phyloP scores from a whole-genome alignment of 2,329 filamentous ascomycete genomes.

The Aspergillus sp. region DNA sequence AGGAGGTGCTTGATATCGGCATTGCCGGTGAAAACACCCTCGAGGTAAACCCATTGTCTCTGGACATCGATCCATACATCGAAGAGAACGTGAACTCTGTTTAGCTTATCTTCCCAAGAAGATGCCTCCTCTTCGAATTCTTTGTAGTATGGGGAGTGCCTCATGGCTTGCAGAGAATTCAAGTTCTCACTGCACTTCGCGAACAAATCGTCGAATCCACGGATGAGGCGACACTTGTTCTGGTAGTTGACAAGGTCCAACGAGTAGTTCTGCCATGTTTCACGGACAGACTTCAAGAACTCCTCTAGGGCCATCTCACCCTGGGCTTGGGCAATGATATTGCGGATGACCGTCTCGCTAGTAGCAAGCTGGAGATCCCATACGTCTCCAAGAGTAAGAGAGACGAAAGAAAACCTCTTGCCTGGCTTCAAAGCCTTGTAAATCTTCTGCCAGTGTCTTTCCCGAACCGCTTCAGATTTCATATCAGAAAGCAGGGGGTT shows the following conservation, averaged over 20 bases:
- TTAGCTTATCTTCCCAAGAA: constrained; percentile 96
- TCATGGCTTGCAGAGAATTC: constrained; percentile 97
- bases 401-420: constrained; percentile 88
- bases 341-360: constrained; percentile 80
- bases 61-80: constrained; percentile 99
- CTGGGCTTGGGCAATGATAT: constrained; percentile 92
- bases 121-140: constrained; percentile 98
- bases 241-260: constrained; percentile 96
- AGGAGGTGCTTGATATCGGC: constrained; percentile 97
- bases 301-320: constrained; percentile 98
- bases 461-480: constrained; percentile 93
- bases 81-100: constrained; percentile 93
- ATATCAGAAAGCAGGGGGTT: constrained; percentile 83
- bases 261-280: constrained; percentile 93
- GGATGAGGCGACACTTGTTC: constrained; percentile 94
- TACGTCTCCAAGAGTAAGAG: constrained; percentile 95
- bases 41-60: constrained; percentile 98
- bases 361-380: constrained; percentile 93
- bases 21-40: constrained; percentile 97
- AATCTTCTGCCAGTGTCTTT: constrained; percentile 96
- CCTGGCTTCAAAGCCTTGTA: constrained; percentile 92
- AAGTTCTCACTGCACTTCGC: constrained; percentile 97
- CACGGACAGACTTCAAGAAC: constrained; percentile 91
- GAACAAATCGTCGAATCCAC: constrained; percentile 96
- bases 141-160: constrained; percentile 98